Percentiles rank a stretch among this genome's conserved stretches.
Evolutionary conservation across 2,329 filamentous ascomycete species (phyloP).

Genomic region (Aspergillus pseudotamarii): DNA sequence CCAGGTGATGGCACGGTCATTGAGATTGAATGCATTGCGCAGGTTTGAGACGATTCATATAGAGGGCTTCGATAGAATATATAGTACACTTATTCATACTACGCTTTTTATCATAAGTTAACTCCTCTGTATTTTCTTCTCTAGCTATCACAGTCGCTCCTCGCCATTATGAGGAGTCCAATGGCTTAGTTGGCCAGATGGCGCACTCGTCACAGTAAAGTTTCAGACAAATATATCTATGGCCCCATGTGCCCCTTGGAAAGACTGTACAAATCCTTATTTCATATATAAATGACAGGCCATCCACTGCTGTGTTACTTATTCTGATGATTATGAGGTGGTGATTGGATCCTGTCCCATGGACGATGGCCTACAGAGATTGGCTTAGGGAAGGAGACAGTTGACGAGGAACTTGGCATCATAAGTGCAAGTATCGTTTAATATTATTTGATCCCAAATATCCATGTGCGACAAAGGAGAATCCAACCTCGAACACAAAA

Average conservation of each 20-base stretch:
- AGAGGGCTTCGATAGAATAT: not conserved
- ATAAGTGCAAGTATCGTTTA: not conserved
- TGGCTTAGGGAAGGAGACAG: no score
- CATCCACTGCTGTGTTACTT: no score
- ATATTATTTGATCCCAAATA: not conserved
- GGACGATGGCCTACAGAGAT: no score
- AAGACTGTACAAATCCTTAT: no score
- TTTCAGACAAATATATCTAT: no score
- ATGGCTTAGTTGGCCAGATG: no score
- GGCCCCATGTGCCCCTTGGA: accelerated
- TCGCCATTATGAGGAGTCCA: accelerated
- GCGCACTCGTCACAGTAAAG: no score
- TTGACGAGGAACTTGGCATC: no score
- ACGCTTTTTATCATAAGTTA: no score
- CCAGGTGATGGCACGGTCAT: slow-evolving; percentile 47
- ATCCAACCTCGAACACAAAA: no score
- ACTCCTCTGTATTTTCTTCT: accelerated
- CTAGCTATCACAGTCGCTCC: not conserved
- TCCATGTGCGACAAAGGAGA: not conserved
- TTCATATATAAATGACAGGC: no score
- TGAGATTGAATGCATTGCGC: slow-evolving; percentile 51
- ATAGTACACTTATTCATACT: not conserved
- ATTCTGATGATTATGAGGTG: no score
- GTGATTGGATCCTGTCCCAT: accelerated
- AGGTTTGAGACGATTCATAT: slow-evolving; percentile 24